Conservation (phyloP, 1,139 yeast genomes). For the Saccharomyces hybrid region DNA sequence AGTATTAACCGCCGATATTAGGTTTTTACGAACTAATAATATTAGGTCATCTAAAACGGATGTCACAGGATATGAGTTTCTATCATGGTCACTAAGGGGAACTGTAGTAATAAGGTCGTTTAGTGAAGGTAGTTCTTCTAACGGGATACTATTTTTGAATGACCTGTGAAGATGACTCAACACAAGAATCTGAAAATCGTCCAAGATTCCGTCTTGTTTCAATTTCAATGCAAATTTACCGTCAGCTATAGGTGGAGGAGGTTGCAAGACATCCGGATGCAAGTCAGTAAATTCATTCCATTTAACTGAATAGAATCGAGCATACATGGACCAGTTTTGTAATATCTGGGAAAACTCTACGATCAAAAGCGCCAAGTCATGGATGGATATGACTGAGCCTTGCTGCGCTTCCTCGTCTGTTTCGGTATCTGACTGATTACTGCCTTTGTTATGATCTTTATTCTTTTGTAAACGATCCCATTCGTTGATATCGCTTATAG, state of each 20-base stretch:
- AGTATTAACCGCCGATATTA: slow-evolving; percentile 28
- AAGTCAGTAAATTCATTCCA: slow-evolving; percentile 42
- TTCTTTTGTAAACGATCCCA: slow-evolving; percentile 10
- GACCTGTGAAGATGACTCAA: slow-evolving; percentile 69
- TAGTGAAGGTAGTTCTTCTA: slow-evolving; percentile 64
- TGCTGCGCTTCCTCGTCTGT: neutral
- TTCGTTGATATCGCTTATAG: slow-evolving; percentile 44
- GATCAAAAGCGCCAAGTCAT: slow-evolving; percentile 49
- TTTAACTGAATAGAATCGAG: slow-evolving; percentile 62
- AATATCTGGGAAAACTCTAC: slow-evolving; percentile 69
- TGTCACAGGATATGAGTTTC: slow-evolving; percentile 49
- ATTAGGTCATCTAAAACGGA: slow-evolving; percentile 85
- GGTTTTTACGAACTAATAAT: slow-evolving; percentile 48
- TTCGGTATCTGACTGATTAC: neutral
- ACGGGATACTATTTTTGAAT: slow-evolving; percentile 69
- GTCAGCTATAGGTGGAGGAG: slow-evolving; percentile 49
- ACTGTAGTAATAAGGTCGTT: slow-evolving; percentile 23
- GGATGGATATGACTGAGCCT: slow-evolving; percentile 37
- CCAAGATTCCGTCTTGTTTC: slow-evolving; percentile 44
- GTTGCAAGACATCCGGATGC: slow-evolving; percentile 24
- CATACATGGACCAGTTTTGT: slow-evolving; percentile 81
- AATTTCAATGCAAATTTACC: slow-evolving; percentile 60
- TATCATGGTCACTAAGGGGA: slow-evolving; percentile 38
- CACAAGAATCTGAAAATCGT: slow-evolving; percentile 53
- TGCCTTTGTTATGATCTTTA: neutral